A percentile compares a stretch with the other conserved stretches of the same genome.
These are phyloP conservation scores for Clitoria ternatea DNA, from an alignment of 306 rosid species.

Conservation along the genomic window DNA sequence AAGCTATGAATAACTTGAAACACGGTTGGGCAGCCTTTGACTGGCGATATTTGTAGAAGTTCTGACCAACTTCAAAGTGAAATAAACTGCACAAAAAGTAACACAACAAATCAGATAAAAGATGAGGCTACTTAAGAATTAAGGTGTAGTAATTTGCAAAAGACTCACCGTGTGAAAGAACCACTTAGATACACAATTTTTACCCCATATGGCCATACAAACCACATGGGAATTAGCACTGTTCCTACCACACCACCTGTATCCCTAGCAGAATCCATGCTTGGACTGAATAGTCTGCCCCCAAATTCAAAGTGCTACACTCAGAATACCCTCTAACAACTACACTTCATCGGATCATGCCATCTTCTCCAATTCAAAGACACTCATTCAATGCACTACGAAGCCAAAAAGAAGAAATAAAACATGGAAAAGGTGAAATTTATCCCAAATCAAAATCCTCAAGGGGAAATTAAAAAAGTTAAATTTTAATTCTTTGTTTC, in stretches of 20 bases:
- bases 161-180: slow-evolving; percentile 64
- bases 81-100: too few species aligned
- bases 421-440: background rate
- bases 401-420: background rate
- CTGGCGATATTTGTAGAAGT: too few species aligned
- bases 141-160: background rate
- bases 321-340: too few species aligned
- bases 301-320: slow-evolving; percentile 17
- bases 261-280: slow-evolving; percentile 63
- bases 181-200: slow-evolving; percentile 74
- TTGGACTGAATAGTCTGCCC: slow-evolving; percentile 47
- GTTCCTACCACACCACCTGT: slow-evolving; percentile 49
- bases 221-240: slow-evolving; percentile 68
- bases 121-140: background rate
- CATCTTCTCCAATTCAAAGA: slow-evolving; percentile 25
- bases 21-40: too few species aligned
- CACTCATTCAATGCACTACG: slow-evolving; percentile 30
- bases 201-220: slow-evolving; percentile 92
- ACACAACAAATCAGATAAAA: background rate
- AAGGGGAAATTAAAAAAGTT: too few species aligned
- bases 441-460: slow-evolving; percentile 20
- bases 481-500: too few species aligned
- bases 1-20: slow-evolving; percentile 78
- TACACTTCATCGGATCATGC: slow-evolving; percentile 29
- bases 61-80: too few species aligned